phyloP scores from a whole-genome alignment of 129 eudicot species.

The Flaveria bidentis region DNA sequence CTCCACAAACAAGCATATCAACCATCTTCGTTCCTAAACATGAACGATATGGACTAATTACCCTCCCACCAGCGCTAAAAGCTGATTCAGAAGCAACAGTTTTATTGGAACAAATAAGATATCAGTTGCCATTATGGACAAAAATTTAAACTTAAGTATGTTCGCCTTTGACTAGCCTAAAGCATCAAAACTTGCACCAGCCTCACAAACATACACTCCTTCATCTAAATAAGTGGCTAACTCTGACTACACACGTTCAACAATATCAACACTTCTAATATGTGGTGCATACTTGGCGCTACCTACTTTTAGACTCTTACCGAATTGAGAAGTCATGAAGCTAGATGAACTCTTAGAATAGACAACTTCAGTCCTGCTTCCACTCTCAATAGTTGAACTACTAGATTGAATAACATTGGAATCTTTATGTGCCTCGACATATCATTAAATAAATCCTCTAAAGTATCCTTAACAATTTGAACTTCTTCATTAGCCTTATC shows the following conservation, averaged over 20 bases:
- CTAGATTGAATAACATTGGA: neutral
- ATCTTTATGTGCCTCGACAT: constrained; percentile 5
- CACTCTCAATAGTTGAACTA: neutral
- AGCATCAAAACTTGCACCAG: neutral
- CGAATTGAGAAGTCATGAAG: neutral
- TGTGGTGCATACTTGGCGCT: neutral
- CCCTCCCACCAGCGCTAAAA: too few relatives aligned
- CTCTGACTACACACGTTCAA: neutral
- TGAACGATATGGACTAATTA: too few relatives aligned
- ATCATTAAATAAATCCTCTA: constrained; percentile 6
- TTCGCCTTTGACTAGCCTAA: neutral
- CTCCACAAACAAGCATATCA: too few relatives aligned
- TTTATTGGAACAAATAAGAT: too few relatives aligned
- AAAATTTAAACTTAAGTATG: neutral
- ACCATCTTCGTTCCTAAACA: too few relatives aligned
- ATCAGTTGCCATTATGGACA: neutral
- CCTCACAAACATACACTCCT: neutral
- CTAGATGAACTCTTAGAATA: neutral
- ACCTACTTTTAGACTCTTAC: too few relatives aligned
- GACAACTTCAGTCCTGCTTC: neutral
- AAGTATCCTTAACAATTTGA: neutral
- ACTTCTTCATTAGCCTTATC: neutral
- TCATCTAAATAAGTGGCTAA: neutral
- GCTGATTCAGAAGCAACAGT: too few relatives aligned
- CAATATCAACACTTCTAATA: neutral